phyloP scores from a whole-genome alignment of 1,284 basidiomycete species.

The Pterulicium gracile region DNA sequence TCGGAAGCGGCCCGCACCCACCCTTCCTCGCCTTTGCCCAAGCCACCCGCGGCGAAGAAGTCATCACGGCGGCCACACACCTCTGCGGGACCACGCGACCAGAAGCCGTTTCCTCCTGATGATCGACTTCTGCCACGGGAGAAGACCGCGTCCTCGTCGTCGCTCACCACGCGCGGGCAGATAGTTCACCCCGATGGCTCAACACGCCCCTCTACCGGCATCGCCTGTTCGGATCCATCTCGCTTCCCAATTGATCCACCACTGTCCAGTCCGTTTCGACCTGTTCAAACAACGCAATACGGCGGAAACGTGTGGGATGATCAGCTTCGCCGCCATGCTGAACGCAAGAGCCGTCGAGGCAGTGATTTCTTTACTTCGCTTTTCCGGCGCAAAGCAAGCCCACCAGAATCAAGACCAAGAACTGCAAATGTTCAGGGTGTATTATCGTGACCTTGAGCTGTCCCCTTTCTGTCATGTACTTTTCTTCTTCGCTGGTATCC shows the following conservation, averaged over 20 bases:
- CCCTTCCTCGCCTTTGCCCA: conserved; percentile 5
- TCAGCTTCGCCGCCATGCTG: conserved; percentile 63
- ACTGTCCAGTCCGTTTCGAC: not conserved
- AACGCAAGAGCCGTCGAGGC: conserved; percentile 47
- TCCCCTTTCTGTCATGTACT: not conserved
- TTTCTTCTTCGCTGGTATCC: not conserved
- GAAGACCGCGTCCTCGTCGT: not conserved
- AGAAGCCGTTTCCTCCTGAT: conserved; percentile 9
- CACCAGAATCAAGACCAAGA: not conserved
- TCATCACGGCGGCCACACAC: conserved; percentile 48
- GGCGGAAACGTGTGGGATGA: conserved; percentile 67
- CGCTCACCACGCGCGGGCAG: too few relatives aligned
- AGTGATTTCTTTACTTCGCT: conserved; percentile 25
- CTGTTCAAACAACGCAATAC: not conserved
- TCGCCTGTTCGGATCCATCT: conserved; percentile 14
- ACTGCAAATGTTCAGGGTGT: not conserved
- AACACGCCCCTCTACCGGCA: too few relatives aligned
- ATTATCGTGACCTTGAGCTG: not conserved
- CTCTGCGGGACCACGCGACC: conserved; percentile 54
- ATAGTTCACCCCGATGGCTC: too few relatives aligned
- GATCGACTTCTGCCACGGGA: not conserved
- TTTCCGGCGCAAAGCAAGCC: not conserved
- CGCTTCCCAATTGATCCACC: conserved; percentile 3
- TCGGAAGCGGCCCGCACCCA: conserved; percentile 11
- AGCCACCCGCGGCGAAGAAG: conserved; percentile 2